Percentiles rank a stretch among this genome's conserved stretches.
phyloP scores from a whole-genome alignment of 352 stramenopile genomes.

The Globisporangium middletonii region DNA sequence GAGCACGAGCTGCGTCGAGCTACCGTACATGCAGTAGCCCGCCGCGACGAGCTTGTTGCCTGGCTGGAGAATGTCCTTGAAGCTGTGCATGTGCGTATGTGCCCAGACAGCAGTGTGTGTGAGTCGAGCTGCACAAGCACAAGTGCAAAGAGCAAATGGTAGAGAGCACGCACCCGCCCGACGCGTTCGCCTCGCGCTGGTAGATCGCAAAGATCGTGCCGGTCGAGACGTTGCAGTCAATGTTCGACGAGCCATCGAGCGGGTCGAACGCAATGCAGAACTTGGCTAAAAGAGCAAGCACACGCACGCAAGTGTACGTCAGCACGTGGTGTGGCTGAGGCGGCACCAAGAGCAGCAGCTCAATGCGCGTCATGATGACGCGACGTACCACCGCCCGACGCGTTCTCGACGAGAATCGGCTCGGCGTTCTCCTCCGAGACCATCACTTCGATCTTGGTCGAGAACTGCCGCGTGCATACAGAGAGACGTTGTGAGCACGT shows the following conservation, averaged over 20 bases:
- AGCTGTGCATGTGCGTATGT: conserved; percentile 17
- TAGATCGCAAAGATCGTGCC: conserved; percentile 99
- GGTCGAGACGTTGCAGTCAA: conserved; percentile 99
- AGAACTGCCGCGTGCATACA: conserved; percentile 50
- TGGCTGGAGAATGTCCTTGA: conserved; percentile 92
- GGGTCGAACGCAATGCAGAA: conserved; percentile 99
- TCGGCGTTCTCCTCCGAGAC: conserved; percentile 98
- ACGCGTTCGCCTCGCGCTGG: conserved; percentile 58
- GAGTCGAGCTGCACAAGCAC: not conserved
- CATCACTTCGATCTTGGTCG: conserved; percentile 95
- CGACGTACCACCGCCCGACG: conserved; percentile 25
- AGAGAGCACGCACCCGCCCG: conserved; percentile 30
- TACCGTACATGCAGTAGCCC: conserved; percentile 99
- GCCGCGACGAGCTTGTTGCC: conserved; percentile 94
- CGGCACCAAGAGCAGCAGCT: too few species aligned
- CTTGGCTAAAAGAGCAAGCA: conserved; percentile 50
- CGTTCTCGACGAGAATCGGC: conserved; percentile 91
- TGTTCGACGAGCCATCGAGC: conserved; percentile 98
- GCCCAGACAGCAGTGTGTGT: not conserved
- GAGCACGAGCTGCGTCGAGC: conserved; percentile 96
- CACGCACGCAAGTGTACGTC: not conserved
- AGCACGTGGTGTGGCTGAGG: not conserved
- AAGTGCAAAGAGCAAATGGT: too few species aligned
- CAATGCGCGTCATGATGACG: not conserved
- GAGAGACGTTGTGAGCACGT: too few species aligned